Evolutionary conservation across 148 eudicot species (phyloP), one percentile per base, ranked within the genome.

Genomic region (Rhododendron ovatum): DNA sequence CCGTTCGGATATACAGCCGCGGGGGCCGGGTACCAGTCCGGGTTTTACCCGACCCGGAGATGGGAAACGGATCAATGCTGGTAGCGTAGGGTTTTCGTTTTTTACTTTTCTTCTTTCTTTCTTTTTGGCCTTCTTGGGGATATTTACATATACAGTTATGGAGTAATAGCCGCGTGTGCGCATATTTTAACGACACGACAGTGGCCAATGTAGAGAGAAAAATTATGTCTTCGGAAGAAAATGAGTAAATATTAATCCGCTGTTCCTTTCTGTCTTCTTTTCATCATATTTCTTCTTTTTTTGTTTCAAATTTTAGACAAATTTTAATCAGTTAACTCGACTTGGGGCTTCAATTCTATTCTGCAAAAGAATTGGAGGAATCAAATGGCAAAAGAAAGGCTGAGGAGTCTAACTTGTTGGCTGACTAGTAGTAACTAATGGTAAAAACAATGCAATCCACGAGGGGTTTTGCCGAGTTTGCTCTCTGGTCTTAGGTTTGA

Each of bases 41-140:
- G 91, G 86, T 93, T 86, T 86, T 87, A 93, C 45, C 81, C 87
- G 22, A 78, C 90, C 63, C 91, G 96, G 14, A 73, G 91, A 48
- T 94, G 96, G 96, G 96, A 94, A 80, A 94, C 96, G 51, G 96
- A 94, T 80, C 96, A 94, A 86, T 94, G 96, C 79, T 94, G 96
- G 95, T 94, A 89, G 50, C 50, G 11, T 47, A 45, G 2, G 10
- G 17, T 13, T 13, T 82, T 39, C 57, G 26, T 59, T 59, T 22
- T 51, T 6, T 1, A 6, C 33, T 22, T 20, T 59, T 59, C 61
- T 65, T 12, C 14, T 50, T 50, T 78, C 22, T 20, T 43, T 41
- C 63, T 82, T 57, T 17, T 51, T 53, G 20, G 30, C 33, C 3
- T 10, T 26, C n/a, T 81, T 81, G 2, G 20, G 18, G 75, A 69